These are phyloP conservation scores for Fusarium nematophilum DNA, from an alignment of 2,329 filamentous ascomycete genomes.

Conservation along the genomic window DNA sequence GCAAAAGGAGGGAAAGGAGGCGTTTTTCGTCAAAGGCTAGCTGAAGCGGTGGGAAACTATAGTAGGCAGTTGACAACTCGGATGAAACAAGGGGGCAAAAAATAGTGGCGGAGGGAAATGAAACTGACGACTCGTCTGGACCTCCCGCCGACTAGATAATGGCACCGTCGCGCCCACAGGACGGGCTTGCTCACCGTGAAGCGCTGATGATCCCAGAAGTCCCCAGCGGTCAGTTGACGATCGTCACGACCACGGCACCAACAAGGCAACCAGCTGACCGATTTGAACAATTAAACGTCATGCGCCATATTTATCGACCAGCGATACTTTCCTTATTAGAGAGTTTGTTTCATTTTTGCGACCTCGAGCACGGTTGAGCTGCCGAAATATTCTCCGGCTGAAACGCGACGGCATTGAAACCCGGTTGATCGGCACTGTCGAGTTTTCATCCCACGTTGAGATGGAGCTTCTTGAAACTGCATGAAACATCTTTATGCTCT, in stretches of 20 bases:
- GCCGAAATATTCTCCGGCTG: conserved; percentile 31
- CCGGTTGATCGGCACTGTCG: conserved; percentile 2
- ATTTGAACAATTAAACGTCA: conserved; percentile 27
- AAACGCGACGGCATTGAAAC: conserved; percentile 8
- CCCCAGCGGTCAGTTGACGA: conserved; percentile 30
- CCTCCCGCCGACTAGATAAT: conserved; percentile 30
- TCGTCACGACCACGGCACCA: conserved; percentile 33
- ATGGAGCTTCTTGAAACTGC: too few species aligned
- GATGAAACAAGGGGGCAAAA: conserved; percentile 3
- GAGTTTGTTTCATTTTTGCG: conserved; percentile 9
- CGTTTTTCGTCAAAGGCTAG: not conserved
- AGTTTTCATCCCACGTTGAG: too few species aligned
- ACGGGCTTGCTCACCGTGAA: conserved; percentile 21
- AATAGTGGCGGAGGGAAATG: conserved; percentile 32
- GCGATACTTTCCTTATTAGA: conserved; percentile 16
- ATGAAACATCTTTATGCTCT: too few species aligned
- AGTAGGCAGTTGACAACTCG: not conserved
- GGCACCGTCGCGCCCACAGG: conserved; percentile 19
- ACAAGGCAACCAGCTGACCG: conserved; percentile 21
- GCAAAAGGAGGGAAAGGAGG: conserved; percentile 33
- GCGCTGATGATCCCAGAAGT: conserved; percentile 27
- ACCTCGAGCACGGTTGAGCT: conserved; percentile 4
- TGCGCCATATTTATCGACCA: conserved; percentile 12
- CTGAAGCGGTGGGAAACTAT: not conserved
- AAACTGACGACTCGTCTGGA: conserved; percentile 32